Conservation (phyloP, 2,329 filamentous ascomycete genomes). For the Tolypocladium ovalisporum region DNA sequence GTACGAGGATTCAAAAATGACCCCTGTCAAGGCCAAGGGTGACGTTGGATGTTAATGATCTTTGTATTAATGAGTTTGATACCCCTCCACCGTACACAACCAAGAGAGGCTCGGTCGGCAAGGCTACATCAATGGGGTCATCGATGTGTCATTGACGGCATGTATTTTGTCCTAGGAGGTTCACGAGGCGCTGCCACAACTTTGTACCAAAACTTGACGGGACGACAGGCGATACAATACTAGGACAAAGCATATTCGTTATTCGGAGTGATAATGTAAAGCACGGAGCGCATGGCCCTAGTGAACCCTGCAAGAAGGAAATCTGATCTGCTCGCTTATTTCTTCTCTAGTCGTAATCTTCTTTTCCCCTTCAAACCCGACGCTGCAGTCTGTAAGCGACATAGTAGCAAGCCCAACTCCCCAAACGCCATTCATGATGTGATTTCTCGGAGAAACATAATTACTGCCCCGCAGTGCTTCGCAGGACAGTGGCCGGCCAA, state of each 20-base stretch:
- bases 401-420: background rate
- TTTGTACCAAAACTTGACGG: background rate
- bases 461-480: background rate
- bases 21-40: background rate
- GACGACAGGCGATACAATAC: background rate
- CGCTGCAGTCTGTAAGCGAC: background rate
- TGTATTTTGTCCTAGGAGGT: background rate
- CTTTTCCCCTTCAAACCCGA: background rate
- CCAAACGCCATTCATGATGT: slow-evolving; percentile 5
- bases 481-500: no score
- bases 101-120: background rate
- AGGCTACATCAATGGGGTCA: background rate
- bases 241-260: background rate
- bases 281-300: background rate
- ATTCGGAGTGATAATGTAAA: background rate
- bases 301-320: background rate
- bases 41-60: no score
- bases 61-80: no score
- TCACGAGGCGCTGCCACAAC: background rate
- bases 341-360: background rate
- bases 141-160: background rate
- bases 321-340: slow-evolving; percentile 2
- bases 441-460: background rate
- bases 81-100: background rate
- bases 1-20: background rate